phyloP scores from a whole-genome alignment of 2,329 filamentous ascomycete genomes.

The Diaporthe sp. region DNA sequence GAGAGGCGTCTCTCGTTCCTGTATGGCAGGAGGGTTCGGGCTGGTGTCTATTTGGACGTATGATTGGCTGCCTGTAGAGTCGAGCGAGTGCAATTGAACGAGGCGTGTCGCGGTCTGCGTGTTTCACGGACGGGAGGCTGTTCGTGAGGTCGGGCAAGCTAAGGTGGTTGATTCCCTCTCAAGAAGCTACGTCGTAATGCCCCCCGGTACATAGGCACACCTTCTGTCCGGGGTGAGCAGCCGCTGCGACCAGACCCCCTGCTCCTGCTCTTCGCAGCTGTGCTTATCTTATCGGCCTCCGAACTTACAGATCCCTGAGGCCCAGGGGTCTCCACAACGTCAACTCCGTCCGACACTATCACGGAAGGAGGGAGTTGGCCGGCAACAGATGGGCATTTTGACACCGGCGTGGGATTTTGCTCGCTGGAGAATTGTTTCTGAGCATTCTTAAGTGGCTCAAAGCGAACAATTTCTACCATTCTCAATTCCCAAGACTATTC shows the following conservation, averaged over 20 bases:
- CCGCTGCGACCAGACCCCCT: slow-evolving; percentile 29
- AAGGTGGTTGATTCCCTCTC: not conserved
- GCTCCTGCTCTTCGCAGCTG: slow-evolving; percentile 3
- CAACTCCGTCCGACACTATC: slow-evolving; percentile 1
- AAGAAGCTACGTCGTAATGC: slow-evolving; percentile 21
- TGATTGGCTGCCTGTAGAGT: not conserved
- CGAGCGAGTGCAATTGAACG: not conserved
- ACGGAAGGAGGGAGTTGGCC: not conserved
- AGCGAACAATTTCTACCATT: not conserved
- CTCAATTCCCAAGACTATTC: too few relatives aligned
- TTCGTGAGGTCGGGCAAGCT: not conserved
- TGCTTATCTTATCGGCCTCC: slow-evolving; percentile 29
- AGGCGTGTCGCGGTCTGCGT: not conserved
- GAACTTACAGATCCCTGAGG: slow-evolving; percentile 1
- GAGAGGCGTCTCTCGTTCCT: not conserved
- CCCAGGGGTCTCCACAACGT: not conserved
- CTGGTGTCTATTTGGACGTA: not conserved
- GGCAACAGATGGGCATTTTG: not conserved
- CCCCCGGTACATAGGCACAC: not conserved
- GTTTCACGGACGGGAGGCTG: not conserved
- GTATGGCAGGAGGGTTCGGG: not conserved
- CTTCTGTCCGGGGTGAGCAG: not conserved
- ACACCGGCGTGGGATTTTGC: not conserved
- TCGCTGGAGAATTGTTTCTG: not conserved
- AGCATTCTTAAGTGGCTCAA: not conserved